Evolutionary conservation across 306 rosid genomes (phyloP), one percentile per base, ranked within the genome.

Genomic region (Hippophae gyantsensis): DNA sequence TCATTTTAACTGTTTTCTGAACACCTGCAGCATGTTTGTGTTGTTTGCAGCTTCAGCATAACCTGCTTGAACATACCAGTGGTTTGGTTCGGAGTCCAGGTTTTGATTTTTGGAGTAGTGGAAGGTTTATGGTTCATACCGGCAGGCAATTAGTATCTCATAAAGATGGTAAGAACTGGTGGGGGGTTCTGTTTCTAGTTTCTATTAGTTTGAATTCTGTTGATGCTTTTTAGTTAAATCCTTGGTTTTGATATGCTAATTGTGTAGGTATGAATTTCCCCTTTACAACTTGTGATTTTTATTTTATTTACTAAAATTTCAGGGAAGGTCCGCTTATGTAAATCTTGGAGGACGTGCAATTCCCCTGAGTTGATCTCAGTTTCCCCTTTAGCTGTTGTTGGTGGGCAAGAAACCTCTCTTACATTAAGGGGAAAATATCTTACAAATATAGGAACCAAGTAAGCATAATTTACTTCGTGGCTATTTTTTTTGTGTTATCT

Each of bases 281-380:
- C 44, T 56, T 65, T 70, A 8, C 25, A 67, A 66, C 46, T 69
- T 57, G 41, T 63, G 47, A 68, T 12, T 43, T 60, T 53, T 44
- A 12, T 60, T 67, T 2, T 53, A n/a, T 43, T 51, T 38, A 60
- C 58, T 62, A 51, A 61, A 56, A 74, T 48, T 86, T 52, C 89
- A 89, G 97, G 93, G 61, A 84, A 78, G 60, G 60, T 80, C 59
- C 87, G 79, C 61, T 13, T 80, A 60, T 73, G 83, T 79, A 86
- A 77, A 68, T 67, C 84, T 13, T 86, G 87, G 86, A 87, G 81
- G 66, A 68, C 95, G 43, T 80, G 78, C 82, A 76, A 75, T 78
- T 78, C 89, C 13, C 95, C 97, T 3, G 97, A 86, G 86, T 71
- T 89, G 81, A 78, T 77, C 62, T 84, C 81, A 7, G 86, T 86